A percentile compares a stretch with the other conserved stretches of the same genome.
Evolutionary conservation across 176 grass and related monocot species (phyloP).

Genomic region (Zoysia pacifica): DNA sequence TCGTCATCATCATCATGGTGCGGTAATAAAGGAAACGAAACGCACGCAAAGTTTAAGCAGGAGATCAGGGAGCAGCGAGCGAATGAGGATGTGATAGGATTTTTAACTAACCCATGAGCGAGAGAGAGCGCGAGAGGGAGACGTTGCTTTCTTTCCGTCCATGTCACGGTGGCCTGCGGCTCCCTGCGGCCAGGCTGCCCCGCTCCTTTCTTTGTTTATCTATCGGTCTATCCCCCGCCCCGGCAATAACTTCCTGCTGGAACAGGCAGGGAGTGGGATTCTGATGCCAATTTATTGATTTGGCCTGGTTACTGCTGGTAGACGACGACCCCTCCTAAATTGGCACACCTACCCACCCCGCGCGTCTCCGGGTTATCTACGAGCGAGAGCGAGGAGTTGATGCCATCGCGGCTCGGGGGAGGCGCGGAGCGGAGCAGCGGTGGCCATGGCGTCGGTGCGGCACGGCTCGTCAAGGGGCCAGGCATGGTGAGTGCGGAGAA

Average conservation of each 20-base stretch:
- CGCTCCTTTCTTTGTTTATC: conserved; percentile 7
- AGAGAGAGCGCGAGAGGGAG: background rate
- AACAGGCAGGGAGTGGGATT: conserved; percentile 37
- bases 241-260: conserved; percentile 39
- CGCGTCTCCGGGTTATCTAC: conserved; percentile 2
- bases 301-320: background rate
- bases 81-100: background rate
- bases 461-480: conserved; percentile 47
- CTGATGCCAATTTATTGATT: conserved; percentile 42
- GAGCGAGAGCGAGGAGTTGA: background rate
- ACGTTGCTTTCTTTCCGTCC: conserved; percentile 17
- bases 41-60: background rate
- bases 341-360: conserved; percentile 38
- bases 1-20: background rate
- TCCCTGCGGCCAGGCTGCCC: too few species aligned
- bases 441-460: conserved; percentile 44
- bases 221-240: background rate
- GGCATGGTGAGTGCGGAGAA: conserved; percentile 49
- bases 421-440: background rate
- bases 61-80: background rate
- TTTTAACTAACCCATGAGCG: conserved; percentile 30
- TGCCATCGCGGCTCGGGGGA: conserved; percentile 1
- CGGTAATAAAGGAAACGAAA: background rate
- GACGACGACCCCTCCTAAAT: conserved; percentile 41
- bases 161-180: conserved; percentile 15